Base-by-base conservation (phyloP, 1,284 basidiomycete species). In the Trichosporon sp. region DNA sequence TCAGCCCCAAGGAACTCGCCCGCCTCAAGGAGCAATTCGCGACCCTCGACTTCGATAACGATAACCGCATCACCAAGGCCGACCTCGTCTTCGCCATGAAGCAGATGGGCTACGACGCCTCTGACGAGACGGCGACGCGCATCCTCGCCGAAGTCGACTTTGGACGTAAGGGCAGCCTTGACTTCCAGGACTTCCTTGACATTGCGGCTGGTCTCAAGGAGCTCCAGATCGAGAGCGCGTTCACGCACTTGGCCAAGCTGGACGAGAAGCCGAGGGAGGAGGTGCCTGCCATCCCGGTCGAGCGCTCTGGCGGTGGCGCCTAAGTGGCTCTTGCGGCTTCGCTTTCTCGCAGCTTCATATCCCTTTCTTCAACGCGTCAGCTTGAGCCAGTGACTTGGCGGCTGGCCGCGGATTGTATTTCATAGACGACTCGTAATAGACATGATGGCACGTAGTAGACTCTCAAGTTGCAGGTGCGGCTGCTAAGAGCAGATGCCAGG, bases 151-250 rank as follows among this genome's bases (percentile, higher is more conserved):
- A 92, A 78, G 88, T 88, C 59, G 90, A 89, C 54, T 86, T 89
- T 74, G 81, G 82, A 61, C 78, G 78, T 36, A 82, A 83, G 70
- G 78, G 80, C 40, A 84, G 84, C 23, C 77, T 92, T 54, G 86
- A 87, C 68, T 86, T 90, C 72, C 87, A 92, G 71, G 88, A 89
- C 74, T 92, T 92, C 74, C 82, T 92, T 54, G 90, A 92, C 85
- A 86, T 92, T 58, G 92, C 89, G 64, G 90, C 88, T 2, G 88
- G 86, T 58, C 81, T 94, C 67, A 92, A 92, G 77, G 90, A 93
- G 70, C 84, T 92, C 19, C 68, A 75, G 58, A 67, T 85, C 85
- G 62, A 86, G 87, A 73, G 81, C 83, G 59, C 87, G 83, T 75
- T 81, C 78, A 61, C 80, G 74, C 74, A 78, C 66, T 66, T 79